phyloP scores from a whole-genome alignment of 805 yeast genomes.

The Candida odintsovae region DNA sequence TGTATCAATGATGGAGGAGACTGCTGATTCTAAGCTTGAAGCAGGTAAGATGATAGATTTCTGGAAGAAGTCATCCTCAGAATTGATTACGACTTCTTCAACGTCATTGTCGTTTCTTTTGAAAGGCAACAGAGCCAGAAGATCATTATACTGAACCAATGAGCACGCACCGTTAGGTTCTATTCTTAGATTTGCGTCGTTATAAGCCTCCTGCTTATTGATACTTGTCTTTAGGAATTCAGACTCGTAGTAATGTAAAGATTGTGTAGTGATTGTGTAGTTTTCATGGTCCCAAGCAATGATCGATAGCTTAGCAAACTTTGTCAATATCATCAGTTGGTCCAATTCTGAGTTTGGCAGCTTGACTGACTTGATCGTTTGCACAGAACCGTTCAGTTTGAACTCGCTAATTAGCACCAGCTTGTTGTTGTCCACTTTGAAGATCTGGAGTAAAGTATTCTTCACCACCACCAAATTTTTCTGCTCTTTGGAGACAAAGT shows the following conservation, averaged over 20 bases:
- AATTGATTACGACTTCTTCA: conserved; percentile 25
- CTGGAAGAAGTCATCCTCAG: conserved; percentile 8
- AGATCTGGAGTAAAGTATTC: conserved; percentile 51
- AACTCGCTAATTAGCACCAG: conserved; percentile 52
- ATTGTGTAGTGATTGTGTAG: conserved; percentile 60
- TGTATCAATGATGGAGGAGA: conserved; percentile 62
- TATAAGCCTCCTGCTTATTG: conserved; percentile 26
- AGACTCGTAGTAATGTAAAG: conserved; percentile 83
- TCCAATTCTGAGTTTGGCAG: conserved; percentile 43
- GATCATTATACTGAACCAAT: conserved; percentile 57
- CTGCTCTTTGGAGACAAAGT: conserved; percentile 33
- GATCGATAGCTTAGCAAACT: conserved; percentile 71
- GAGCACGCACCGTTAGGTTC: conserved; percentile 60
- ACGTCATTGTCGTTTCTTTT: conserved; percentile 36
- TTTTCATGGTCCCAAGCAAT: conserved; percentile 58
- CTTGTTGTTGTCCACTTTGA: conserved; percentile 10
- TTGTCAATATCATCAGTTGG: conserved; percentile 59
- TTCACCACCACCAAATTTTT: conserved; percentile 64
- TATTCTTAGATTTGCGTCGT: conserved; percentile 24
- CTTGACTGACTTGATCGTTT: conserved; percentile 47
- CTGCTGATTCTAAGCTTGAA: conserved; percentile 46
- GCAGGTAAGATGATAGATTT: conserved; percentile 56
- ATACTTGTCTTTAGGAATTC: conserved; percentile 47
- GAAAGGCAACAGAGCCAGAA: conserved; percentile 69
- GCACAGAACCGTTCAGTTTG: conserved; percentile 63